A percentile compares a stretch with the other conserved stretches of the same genome.
Evolutionary conservation across 257 asterid species (phyloP).

Genomic region (Solanum virginianum): DNA sequence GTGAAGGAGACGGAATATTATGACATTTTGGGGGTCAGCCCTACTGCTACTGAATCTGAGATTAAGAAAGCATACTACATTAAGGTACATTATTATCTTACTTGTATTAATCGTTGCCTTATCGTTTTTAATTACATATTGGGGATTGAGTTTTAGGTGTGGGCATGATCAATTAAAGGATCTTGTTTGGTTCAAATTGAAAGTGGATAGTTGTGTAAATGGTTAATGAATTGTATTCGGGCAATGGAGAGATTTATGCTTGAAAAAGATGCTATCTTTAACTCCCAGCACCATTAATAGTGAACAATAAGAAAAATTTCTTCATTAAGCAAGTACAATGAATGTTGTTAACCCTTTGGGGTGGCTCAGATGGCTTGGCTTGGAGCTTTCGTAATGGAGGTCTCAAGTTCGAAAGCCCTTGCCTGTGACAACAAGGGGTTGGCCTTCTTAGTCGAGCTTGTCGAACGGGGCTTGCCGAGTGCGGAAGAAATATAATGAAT

Average conservation of each 20-base stretch:
- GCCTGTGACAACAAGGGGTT: no score
- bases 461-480: no score
- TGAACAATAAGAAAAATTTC: background rate
- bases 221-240: background rate
- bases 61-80: conserved; percentile 69
- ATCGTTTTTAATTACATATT: background rate
- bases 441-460: no score
- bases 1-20: conserved; percentile 75
- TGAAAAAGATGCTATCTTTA: background rate
- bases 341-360: background rate
- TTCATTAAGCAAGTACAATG: background rate
- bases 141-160: background rate
- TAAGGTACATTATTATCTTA: conserved; percentile 20
- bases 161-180: background rate
- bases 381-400: no score
- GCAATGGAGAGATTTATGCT: background rate
- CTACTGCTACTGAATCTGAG: conserved; percentile 54
- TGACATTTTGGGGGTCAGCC: conserved; percentile 68
- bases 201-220: background rate
- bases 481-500: background rate
- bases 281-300: background rate
- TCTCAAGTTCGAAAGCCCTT: no score
- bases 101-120: background rate
- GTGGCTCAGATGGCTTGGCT: no score
- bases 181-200: background rate